phyloP scores from a whole-genome alignment of 2,329 filamentous ascomycete species.

The Balansia obtecta region DNA sequence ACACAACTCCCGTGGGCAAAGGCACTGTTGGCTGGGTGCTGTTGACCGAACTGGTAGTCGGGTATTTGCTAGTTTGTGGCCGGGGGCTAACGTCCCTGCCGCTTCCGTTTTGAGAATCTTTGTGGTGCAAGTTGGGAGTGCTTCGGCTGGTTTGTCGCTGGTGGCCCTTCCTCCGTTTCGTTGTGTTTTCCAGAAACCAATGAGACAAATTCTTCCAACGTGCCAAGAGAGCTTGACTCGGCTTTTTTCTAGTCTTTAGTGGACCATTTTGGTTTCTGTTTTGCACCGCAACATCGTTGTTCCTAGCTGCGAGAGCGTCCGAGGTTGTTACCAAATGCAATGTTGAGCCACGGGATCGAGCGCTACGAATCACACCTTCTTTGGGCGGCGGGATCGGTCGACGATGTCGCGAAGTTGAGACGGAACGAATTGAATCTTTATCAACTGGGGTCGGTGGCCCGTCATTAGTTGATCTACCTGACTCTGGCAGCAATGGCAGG shows the following conservation, averaged over 20 bases:
- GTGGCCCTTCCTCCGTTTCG: constrained; percentile 35
- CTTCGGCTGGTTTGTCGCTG: constrained; percentile 42
- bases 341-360: constrained; percentile 69
- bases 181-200: constrained; percentile 49
- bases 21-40: constrained; percentile 27
- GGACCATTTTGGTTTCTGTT: constrained; percentile 16
- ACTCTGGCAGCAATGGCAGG: constrained; percentile 64
- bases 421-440: constrained; percentile 64
- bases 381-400: constrained; percentile 75
- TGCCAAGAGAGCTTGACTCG: constrained; percentile 45
- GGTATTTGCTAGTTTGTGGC: constrained; percentile 48
- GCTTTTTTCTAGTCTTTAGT: constrained; percentile 41
- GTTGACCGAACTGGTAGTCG: constrained; percentile 23
- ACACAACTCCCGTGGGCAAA: constrained; percentile 37
- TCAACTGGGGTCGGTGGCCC: constrained; percentile 61
- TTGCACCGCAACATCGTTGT: constrained; percentile 11
- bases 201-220: constrained; percentile 54
- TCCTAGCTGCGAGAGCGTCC: constrained; percentile 29
- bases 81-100: constrained; percentile 42
- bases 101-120: constrained; percentile 32
- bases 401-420: constrained; percentile 64
- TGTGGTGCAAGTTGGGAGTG: constrained; percentile 43
- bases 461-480: constrained; percentile 25
- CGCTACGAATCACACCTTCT: constrained; percentile 55
- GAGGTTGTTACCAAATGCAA: constrained; percentile 69